A percentile compares a stretch with the other conserved stretches of the same genome.
Evolutionary conservation across 2,329 filamentous ascomycete genomes (phyloP).

Genomic region (Ceratocystis lukuohia): DNA sequence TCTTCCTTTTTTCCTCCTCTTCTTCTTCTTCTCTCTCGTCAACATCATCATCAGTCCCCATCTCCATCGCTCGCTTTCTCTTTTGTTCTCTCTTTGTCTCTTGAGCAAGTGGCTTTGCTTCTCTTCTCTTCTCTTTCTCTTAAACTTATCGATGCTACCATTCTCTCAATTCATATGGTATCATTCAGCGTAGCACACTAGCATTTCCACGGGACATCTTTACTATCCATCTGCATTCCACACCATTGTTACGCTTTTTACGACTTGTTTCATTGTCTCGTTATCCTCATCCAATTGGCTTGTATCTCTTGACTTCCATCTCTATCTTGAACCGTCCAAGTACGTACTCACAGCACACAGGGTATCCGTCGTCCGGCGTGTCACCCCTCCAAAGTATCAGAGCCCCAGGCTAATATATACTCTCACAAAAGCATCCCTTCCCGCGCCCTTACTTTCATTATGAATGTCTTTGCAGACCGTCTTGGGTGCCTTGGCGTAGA

Average conservation of each 20-base stretch:
- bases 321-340: neutral
- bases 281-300: neutral
- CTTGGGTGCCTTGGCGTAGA: slow-evolving; percentile 1
- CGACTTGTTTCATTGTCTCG: neutral
- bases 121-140: neutral
- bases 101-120: neutral
- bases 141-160: neutral
- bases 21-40: neutral
- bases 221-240: neutral
- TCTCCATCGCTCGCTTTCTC: neutral
- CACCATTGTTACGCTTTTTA: neutral
- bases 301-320: neutral
- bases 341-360: neutral
- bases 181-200: neutral
- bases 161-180: neutral
- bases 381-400: neutral
- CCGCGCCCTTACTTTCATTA: neutral
- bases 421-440: neutral
- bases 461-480: slow-evolving; percentile 5
- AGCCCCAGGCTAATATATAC: neutral
- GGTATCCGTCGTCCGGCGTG: neutral
- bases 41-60: neutral
- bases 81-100: neutral
- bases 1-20: neutral
- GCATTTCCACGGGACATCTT: neutral